Percentiles rank a stretch among this genome's conserved stretches.
Evolutionary conservation across 306 rosid genomes (phyloP).

Genomic region (Hippophae rhamnoides): DNA sequence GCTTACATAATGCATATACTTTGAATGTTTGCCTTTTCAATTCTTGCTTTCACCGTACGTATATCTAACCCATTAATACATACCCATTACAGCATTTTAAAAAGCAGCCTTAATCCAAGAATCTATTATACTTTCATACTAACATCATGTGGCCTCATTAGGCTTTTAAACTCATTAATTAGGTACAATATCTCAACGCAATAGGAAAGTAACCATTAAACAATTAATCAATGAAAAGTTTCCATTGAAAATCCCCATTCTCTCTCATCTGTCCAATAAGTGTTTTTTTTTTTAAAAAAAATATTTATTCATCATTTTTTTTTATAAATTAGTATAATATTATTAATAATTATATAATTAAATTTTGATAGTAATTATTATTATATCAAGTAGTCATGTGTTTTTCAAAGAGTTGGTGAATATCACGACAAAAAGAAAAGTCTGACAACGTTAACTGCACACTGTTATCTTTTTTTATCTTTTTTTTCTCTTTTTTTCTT

Average conservation of each 20-base stretch:
- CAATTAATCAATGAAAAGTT: conserved; percentile 12
- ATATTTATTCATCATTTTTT: no score
- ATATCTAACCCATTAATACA: no score
- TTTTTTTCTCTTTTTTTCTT: conserved; percentile 2
- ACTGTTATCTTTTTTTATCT: conserved; percentile 12
- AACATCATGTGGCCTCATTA: conserved; percentile 13
- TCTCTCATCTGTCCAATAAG: no score
- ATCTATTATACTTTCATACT: neutral
- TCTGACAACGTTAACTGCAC: conserved; percentile 32
- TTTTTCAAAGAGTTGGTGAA: conserved; percentile 19
- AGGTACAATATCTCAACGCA: conserved; percentile 16
- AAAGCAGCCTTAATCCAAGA: neutral
- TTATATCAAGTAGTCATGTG: no score
- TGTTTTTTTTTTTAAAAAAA: no score
- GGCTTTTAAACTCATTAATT: conserved; percentile 5
- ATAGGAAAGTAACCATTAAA: conserved; percentile 11
- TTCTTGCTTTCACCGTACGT: neutral
- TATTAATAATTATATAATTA: no score
- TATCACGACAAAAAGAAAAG: conserved; percentile 51
- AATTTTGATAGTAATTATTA: no score
- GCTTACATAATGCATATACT: neutral
- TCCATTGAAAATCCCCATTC: neutral
- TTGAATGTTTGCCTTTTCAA: neutral
- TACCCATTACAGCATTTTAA: no score
- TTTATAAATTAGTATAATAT: no score